These are phyloP conservation scores for Saccharum officinarum DNA, from an alignment of 176 grass and related monocot species.

Conservation along the genomic window DNA sequence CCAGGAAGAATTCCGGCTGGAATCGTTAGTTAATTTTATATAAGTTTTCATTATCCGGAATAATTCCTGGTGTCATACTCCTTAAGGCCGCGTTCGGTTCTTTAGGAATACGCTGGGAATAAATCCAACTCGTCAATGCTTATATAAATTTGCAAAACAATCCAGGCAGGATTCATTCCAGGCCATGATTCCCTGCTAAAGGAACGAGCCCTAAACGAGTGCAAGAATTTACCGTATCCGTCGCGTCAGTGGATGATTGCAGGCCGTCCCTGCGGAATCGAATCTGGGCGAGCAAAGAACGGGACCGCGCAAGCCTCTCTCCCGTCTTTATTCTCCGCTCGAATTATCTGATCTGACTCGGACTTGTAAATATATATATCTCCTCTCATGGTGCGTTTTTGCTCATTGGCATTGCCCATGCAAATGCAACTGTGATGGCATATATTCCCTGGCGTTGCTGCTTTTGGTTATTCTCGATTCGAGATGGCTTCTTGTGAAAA, in stretches of 20 bases:
- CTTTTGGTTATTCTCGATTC: not conserved
- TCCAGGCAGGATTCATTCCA: no score
- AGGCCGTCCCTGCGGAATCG: conserved; percentile 7
- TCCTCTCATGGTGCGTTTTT: not conserved
- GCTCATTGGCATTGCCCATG: not conserved
- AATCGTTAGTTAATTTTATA: no score
- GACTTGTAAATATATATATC: not conserved
- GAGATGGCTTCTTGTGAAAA: not conserved
- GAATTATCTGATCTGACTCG: not conserved
- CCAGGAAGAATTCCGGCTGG: no score
- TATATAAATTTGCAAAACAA: no score
- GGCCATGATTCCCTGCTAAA: no score
- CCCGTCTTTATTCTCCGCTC: not conserved
- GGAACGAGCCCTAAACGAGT: no score
- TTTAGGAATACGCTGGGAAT: no score
- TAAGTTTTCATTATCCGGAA: no score
- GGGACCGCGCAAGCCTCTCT: not conserved
- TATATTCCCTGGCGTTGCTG: not conserved
- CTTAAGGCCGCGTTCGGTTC: no score
- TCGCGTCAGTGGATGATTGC: not conserved
- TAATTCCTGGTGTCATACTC: no score
- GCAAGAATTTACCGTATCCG: no score
- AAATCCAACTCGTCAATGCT: no score
- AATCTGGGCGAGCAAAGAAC: not conserved
- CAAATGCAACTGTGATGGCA: not conserved